phyloP scores from a whole-genome alignment of 2,329 filamentous ascomycete species.

The Calonectria multiphialidica region DNA sequence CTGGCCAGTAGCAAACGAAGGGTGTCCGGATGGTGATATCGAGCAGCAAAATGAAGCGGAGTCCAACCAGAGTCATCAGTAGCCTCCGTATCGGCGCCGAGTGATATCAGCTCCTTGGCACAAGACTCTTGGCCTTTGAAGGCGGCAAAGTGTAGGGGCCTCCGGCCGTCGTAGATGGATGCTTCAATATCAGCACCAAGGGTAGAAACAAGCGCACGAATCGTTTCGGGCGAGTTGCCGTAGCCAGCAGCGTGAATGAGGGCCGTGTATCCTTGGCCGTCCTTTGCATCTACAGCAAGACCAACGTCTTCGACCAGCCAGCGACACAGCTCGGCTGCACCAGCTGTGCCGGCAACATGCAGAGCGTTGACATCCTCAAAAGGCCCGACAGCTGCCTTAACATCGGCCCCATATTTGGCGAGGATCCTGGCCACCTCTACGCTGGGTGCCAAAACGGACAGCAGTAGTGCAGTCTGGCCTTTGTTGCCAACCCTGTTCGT shows the following conservation, averaged over 20 bases:
- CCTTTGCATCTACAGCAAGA: not conserved
- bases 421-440: conserved; percentile 17
- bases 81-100: conserved; percentile 17
- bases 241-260: conserved; percentile 17
- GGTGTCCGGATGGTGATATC: conserved; percentile 2
- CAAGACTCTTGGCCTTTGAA: conserved; percentile 9
- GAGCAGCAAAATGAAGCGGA: conserved; percentile 14
- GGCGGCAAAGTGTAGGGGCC: conserved; percentile 13
- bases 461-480: conserved; percentile 5
- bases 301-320: conserved; percentile 14
- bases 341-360: conserved; percentile 7
- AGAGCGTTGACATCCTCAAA: conserved; percentile 23
- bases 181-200: conserved; percentile 2
- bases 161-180: conserved; percentile 4
- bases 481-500: not conserved
- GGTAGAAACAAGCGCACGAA: not conserved
- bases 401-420: conserved; percentile 4
- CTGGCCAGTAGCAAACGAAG: not conserved
- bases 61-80: conserved; percentile 6
- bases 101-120: not conserved
- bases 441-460: conserved; percentile 5
- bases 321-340: conserved; percentile 3
- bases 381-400: conserved; percentile 13
- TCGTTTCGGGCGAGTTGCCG: conserved; percentile 2
- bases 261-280: conserved; percentile 12